Percentiles rank a stretch among this genome's conserved stretches.
Conservation (phyloP, 2,329 filamentous ascomycete species). For the Claviceps sp. region DNA sequence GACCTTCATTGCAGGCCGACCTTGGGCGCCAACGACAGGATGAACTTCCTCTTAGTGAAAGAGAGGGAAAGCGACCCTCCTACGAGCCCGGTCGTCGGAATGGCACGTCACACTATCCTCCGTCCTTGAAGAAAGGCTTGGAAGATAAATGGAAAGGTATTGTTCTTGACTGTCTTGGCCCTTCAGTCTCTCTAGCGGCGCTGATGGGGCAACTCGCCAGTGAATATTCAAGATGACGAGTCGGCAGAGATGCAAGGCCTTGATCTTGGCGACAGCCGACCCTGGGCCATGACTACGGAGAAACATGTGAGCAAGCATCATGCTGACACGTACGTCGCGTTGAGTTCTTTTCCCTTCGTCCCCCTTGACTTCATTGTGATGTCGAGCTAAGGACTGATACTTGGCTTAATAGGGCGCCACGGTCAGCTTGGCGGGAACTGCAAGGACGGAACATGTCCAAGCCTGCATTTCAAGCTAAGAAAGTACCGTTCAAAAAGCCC, state of each 20-base stretch:
- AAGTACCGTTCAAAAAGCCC: neutral
- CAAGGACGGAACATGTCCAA: neutral
- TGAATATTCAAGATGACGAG: slow-evolving; percentile 11
- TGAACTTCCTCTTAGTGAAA: slow-evolving; percentile 10
- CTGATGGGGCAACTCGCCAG: slow-evolving; percentile 5
- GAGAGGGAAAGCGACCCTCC: slow-evolving; percentile 7
- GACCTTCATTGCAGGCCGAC: slow-evolving; percentile 9
- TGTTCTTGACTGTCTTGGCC: neutral
- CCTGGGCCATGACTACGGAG: slow-evolving; percentile 10
- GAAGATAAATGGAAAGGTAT: slow-evolving; percentile 11
- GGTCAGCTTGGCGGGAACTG: slow-evolving; percentile 1
- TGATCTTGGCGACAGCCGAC: slow-evolving; percentile 8
- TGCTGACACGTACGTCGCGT: slow-evolving; percentile 5
- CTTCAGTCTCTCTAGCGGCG: neutral
- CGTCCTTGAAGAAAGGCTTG: slow-evolving; percentile 5
- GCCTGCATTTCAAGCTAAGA: neutral
- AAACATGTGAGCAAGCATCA: slow-evolving; percentile 5
- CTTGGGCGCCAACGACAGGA: slow-evolving; percentile 12
- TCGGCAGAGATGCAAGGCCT: slow-evolving; percentile 12
- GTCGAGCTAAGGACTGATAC: neutral
- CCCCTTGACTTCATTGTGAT: neutral
- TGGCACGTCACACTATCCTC: slow-evolving; percentile 6
- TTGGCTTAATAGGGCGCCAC: slow-evolving; percentile 7
- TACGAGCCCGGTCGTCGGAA: slow-evolving; percentile 6
- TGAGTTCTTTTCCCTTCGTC: neutral